Base-by-base conservation (phyloP, 495 filamentous ascomycete genomes). In the Neohortaea acidophila region DNA sequence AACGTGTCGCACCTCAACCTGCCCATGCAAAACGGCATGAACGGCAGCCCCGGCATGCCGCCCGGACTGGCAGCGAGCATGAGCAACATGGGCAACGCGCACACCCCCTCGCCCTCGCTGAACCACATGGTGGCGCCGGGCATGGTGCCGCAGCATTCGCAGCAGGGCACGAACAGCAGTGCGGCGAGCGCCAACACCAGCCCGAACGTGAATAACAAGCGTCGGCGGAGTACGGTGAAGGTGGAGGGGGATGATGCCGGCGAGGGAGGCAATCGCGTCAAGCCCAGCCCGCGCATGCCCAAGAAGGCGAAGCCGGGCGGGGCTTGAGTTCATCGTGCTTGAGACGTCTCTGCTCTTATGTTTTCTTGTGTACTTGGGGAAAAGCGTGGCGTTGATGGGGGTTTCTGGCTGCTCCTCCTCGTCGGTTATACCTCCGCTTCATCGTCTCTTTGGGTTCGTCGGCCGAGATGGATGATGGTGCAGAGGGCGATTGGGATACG, bases 141-240 rank as follows among this genome's bases (percentile, higher is more conserved):
- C 20, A 86, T 92, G 74, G 66, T 73, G 22, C 59, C 72, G 14
- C 77, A 81, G 45, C 79, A 75, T 40, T 81, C 75, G 48, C 76
- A 81, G 55, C 77, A 81, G 48, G 76, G 77, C 21, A 65, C 68
- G 30, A 70, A 65, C 40, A 66, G 64, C 42, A 78, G 69, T n/a
- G 79, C 69, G 0, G 73, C 74, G 2, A 86, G 80, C 48, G 78
- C 81, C 5, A 91, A 82, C 53, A 87, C 85, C 2, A 91, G 84
- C 37, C 85, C 85, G 8, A 75, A 68, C 32, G 30, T 38, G 8
- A 79, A 77, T 53, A 86, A 89, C 60, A 73, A 83, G 41, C 68
- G 85, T 39, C 64, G 83, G 27, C 64, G 76, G 8, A 85, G 81
- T 42, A 72, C 72, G 3, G 79, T 87, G 34, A 89, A 91, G 62